Conservation (phyloP, 768 basidiomycete species). For the Psilocybe sp. region DNA sequence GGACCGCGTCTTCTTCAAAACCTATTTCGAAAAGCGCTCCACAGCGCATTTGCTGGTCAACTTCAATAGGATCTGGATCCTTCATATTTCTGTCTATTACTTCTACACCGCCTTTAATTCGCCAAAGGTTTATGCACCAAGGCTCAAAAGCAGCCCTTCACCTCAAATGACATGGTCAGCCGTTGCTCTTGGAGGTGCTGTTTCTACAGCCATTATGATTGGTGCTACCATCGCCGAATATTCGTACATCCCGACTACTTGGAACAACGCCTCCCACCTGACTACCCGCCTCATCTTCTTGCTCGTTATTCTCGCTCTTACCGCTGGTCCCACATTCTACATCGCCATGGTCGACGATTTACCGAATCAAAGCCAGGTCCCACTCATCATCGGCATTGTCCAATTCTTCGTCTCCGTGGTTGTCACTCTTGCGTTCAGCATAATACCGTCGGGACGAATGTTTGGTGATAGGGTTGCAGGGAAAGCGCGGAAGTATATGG, state of each 20-base stretch:
- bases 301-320: slow-evolving; percentile 87
- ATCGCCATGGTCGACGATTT: slow-evolving; percentile 81
- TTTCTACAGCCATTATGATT: slow-evolving; percentile 93
- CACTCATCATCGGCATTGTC: slow-evolving; percentile 88
- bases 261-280: slow-evolving; percentile 98
- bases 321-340: slow-evolving; percentile 91
- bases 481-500: slow-evolving; percentile 97
- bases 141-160: slow-evolving; percentile 62
- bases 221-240: slow-evolving; percentile 92
- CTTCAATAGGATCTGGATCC: slow-evolving; percentile 98
- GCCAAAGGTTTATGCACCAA: slow-evolving; percentile 83
- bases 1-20: slow-evolving; percentile 97
- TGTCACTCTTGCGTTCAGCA: slow-evolving; percentile 77
- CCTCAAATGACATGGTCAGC: slow-evolving; percentile 94
- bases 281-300: slow-evolving; percentile 92
- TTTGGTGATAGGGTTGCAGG: slow-evolving; percentile 98
- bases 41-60: slow-evolving; percentile 92
- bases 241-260: slow-evolving; percentile 95
- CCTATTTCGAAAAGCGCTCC: slow-evolving; percentile 96
- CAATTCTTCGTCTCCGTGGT: slow-evolving; percentile 91
- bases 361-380: slow-evolving; percentile 56
- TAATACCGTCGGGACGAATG: slow-evolving; percentile 95
- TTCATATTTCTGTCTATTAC: slow-evolving; percentile 91
- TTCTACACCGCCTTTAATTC: slow-evolving; percentile 99
- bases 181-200: slow-evolving; percentile 92